Base-by-base conservation (phyloP, 306 rosid species). In the Trifolium subterraneum region DNA sequence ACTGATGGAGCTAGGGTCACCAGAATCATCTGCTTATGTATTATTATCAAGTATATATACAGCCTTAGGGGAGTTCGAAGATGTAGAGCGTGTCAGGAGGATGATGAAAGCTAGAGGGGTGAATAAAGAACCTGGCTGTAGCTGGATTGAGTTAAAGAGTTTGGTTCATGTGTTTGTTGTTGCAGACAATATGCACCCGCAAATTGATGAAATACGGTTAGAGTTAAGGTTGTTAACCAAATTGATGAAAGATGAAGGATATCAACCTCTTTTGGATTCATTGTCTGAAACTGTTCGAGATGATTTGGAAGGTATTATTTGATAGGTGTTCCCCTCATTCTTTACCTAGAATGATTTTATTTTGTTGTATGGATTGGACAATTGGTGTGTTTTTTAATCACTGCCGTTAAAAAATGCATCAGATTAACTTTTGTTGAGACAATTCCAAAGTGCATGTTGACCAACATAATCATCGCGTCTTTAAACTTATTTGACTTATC, bases 81-180 rank as follows among this genome's bases (percentile, higher is more conserved):
- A 93, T 47, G 93, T 89, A 8, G 96, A 90, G 80, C 92, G 92
- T 60, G 93, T 93, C 22, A 78, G 93, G 84, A 82, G 80, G 63
- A 59, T 84, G 86, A 93, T 90, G 98, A 90, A 85, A 73, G 68
- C 74, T 36, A 80, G 93, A 64, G 93, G 98, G 68, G 96, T 88
- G 60, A 82, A 70, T 41, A 93, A 93, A 72, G 92, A 93, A 82
- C 97, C 93, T 45, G 97, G 97, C 10, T 93, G 98, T 78, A 93
- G 98, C 79, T 93, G 98, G 98, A 86, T 90, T 72, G 96, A 93
- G 76, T 44, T 90, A 82, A 87, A 84, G 78, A 86, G 81, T 76
- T 84, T 75, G 70, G 89, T 88, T 84, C 93, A 93, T 83, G 97
- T 93, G 54, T 93, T 93, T 76, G 93, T 93, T 71, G 98, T 84